Base-by-base conservation (phyloP, 2,329 filamentous ascomycete genomes). In the Escovopsis sp. region DNA sequence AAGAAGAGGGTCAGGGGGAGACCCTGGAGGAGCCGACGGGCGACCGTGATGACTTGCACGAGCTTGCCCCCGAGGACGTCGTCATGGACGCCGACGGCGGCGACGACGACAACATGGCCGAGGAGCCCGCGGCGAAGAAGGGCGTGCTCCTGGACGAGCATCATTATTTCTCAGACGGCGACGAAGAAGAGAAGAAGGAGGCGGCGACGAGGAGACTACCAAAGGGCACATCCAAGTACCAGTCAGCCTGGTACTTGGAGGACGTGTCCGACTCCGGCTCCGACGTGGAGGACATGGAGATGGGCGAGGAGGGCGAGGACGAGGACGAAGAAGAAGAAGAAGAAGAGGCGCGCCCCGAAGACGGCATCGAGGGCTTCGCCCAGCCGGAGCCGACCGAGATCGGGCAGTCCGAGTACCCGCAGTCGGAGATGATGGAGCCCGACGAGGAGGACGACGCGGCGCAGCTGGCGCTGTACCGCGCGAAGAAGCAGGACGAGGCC, bases 151-250 rank as follows among this genome's bases (percentile, higher is more conserved):
- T 98, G 9, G 91, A 98, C 51, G 89, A 96, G 50, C 89, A 98
- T 59, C 89, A 96, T 58, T 98, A 98, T 61, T 98, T 96, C 57
- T 88, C 88, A 0, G 89, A 96, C 35, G 86, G 91, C 37, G 81
- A 91, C 41, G 67, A 70, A 6, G 69, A 72, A 35, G 68, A 77
- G 41, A 55, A 60, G 37, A 54, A 53, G 14, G 52, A 43, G 14
- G 62, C 70, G 31, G 63, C 66, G 29, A 84, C 84, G 7, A 91
- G 81, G 62, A 76, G 77, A 47, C 63, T 98, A 16, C 91, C 91
- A 1, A 84, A 80, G 60, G 91, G 91, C 48, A 98, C 91, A 2
- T 96, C 91, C 33, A 77, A 81, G 43, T 96, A 95, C 61, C 91
- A 98, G 63, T 75, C 88, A 16, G 88, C 89, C 9, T 98, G 91